Evolutionary conservation across 805 yeast species (phyloP).

Genomic region (Metschnikowia borealis): DNA sequence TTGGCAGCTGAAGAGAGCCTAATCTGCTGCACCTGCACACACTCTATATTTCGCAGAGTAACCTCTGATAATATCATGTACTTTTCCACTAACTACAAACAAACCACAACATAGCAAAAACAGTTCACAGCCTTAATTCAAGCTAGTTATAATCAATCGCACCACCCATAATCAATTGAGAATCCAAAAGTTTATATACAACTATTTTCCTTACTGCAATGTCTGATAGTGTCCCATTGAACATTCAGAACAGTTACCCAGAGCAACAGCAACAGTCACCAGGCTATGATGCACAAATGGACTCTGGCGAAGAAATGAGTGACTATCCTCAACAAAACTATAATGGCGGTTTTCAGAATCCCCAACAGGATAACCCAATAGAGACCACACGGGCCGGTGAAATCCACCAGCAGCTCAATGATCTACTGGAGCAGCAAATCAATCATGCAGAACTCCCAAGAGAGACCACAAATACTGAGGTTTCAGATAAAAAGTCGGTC

Average conservation of each 20-base stretch:
- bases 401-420: slow-evolving; percentile 40
- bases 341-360: neutral
- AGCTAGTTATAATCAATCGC: neutral
- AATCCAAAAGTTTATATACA: too few relatives aligned
- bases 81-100: too few relatives aligned
- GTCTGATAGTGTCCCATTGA: slow-evolving; percentile 31
- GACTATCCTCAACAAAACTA: neutral
- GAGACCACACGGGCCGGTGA: slow-evolving; percentile 54
- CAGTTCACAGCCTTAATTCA: too few relatives aligned
- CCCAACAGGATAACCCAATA: slow-evolving; percentile 29
- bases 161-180: too few relatives aligned
- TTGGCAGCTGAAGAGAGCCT: neutral
- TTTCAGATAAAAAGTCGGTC: slow-evolving; percentile 62
- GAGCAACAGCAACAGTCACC: slow-evolving; percentile 2
- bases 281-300: slow-evolving; percentile 4
- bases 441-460: neutral
- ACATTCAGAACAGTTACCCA: slow-evolving; percentile 3
- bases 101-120: too few relatives aligned
- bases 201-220: slow-evolving; percentile 8
- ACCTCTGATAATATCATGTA: neutral
- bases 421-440: slow-evolving; percentile 2
- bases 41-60: neutral
- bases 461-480: neutral
- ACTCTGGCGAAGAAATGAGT: neutral
- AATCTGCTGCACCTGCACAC: neutral